Evolutionary conservation across 2,329 filamentous ascomycete species (phyloP).

Genomic region (Cercospora berteroae): DNA sequence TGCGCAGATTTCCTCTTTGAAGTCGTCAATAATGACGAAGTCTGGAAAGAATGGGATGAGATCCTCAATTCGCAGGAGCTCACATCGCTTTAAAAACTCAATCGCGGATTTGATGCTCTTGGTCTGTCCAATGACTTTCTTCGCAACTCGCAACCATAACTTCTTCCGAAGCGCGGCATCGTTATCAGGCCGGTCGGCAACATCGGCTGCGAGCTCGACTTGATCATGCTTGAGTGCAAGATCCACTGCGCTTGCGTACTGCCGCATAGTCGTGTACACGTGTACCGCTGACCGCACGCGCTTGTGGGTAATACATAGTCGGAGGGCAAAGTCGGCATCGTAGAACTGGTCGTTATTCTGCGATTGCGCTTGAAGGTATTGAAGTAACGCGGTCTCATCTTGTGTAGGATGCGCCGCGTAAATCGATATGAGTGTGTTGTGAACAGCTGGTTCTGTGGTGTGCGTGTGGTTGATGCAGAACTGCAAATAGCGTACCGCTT

Average conservation of each 20-base stretch:
- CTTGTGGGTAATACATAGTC: constrained; percentile 90
- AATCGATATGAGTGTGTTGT: constrained; percentile 95
- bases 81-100: constrained; percentile 86
- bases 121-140: constrained; percentile 84
- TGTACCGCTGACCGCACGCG: constrained; percentile 93
- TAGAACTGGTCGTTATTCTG: constrained; percentile 71
- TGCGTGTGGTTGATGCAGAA: constrained; percentile 86
- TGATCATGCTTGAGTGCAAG: constrained; percentile 86
- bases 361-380: constrained; percentile 87
- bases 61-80: constrained; percentile 91
- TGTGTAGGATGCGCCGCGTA: constrained; percentile 82
- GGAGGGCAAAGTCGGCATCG: constrained; percentile 92
- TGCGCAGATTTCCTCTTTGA: constrained; percentile 95
- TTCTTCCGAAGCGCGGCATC: constrained; percentile 83
- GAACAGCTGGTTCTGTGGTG: constrained; percentile 79
- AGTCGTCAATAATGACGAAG: constrained; percentile 97
- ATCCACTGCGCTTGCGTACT: constrained; percentile 90
- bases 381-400: constrained; percentile 80
- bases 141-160: constrained; percentile 91
- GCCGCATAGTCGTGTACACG: constrained; percentile 94
- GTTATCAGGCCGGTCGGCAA: constrained; percentile 76
- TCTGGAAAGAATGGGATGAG: constrained; percentile 98
- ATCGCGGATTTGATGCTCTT: constrained; percentile 84
- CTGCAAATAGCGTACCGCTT: constrained; percentile 89
- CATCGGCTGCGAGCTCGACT: constrained; percentile 82